Evolutionary conservation across 2,329 filamentous ascomycete genomes (phyloP).

Genomic region (Epichloe coenophiala): DNA sequence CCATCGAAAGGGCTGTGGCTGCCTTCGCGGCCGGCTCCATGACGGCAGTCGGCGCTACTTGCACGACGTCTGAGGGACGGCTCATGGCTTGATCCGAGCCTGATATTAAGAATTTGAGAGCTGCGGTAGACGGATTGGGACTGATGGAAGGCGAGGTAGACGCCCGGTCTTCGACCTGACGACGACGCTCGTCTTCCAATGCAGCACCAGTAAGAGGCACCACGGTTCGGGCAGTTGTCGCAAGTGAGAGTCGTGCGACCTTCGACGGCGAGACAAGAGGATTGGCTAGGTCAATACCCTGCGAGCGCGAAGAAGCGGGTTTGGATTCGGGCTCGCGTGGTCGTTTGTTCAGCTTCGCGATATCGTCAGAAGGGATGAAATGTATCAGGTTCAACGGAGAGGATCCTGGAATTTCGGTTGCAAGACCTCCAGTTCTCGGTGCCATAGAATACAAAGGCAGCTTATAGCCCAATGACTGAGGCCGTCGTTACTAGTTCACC

Average conservation of each 20-base stretch:
- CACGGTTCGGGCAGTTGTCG: slow-evolving; percentile 29
- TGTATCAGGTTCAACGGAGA: slow-evolving; percentile 21
- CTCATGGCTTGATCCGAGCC: slow-evolving; percentile 39
- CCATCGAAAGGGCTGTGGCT: slow-evolving; percentile 19
- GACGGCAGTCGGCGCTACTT: slow-evolving; percentile 26
- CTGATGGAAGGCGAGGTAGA: slow-evolving; percentile 30
- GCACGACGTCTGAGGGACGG: slow-evolving; percentile 40
- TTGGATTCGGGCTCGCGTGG: slow-evolving; percentile 34
- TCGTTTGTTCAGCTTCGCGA: slow-evolving; percentile 29
- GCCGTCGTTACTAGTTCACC: neutral
- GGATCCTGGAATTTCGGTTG: slow-evolving; percentile 35
- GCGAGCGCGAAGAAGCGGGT: slow-evolving; percentile 24
- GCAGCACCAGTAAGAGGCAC: slow-evolving; percentile 38
- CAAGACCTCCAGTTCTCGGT: slow-evolving; percentile 38
- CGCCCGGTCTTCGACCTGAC: slow-evolving; percentile 24
- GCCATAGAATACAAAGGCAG: slow-evolving; percentile 28
- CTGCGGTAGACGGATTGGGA: slow-evolving; percentile 41
- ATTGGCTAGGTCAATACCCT: slow-evolving; percentile 16
- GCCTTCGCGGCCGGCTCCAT: slow-evolving; percentile 29
- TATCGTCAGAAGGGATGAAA: slow-evolving; percentile 24
- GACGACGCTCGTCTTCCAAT: slow-evolving; percentile 38
- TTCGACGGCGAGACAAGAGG: slow-evolving; percentile 38
- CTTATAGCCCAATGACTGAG: slow-evolving; percentile 1
- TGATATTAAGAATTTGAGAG: slow-evolving; percentile 40
- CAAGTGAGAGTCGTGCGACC: slow-evolving; percentile 34